Percentiles rank a stretch among this genome's conserved stretches.
Evolutionary conservation across 1,284 basidiomycete species (phyloP).

Genomic region (Marasmius fiardii): DNA sequence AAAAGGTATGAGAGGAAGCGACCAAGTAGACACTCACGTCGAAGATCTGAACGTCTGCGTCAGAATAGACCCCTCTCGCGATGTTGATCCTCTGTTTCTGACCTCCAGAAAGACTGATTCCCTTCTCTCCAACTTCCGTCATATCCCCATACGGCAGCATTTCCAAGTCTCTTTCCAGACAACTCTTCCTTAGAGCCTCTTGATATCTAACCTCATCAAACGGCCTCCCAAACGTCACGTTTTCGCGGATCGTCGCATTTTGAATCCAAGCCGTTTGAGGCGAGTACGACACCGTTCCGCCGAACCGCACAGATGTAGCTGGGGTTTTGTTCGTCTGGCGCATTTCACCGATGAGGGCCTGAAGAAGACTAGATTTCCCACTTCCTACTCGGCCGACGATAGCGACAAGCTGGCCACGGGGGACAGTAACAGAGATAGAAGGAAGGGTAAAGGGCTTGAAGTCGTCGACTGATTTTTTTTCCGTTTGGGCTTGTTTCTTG

Average conservation of each 20-base stretch:
- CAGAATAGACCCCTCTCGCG: constrained; percentile 82
- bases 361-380: constrained; percentile 74
- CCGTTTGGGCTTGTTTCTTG: constrained; percentile 17
- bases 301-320: constrained; percentile 47
- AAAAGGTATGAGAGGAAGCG: neutral
- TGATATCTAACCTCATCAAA: constrained; percentile 80
- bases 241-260: constrained; percentile 77
- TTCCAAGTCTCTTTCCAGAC: constrained; percentile 76
- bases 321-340: constrained; percentile 50
- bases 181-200: constrained; percentile 72
- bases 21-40: constrained; percentile 41
- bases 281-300: constrained; percentile 78
- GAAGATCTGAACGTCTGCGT: constrained; percentile 83
- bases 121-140: constrained; percentile 91
- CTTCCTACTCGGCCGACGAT: constrained; percentile 70
- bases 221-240: constrained; percentile 81
- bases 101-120: constrained; percentile 81
- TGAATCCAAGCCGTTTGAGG: constrained; percentile 86
- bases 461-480: constrained; percentile 11
- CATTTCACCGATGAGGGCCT: constrained; percentile 84
- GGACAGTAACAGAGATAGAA: constrained; percentile 62
- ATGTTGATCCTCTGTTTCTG: constrained; percentile 79
- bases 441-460: constrained; percentile 51
- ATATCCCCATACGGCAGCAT: constrained; percentile 80
- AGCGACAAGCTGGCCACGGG: constrained; percentile 71